Evolutionary conservation across 2,329 filamentous ascomycete genomes (phyloP), one percentile per base, ranked within the genome.

Genomic region (Zopfia rhizophila): DNA sequence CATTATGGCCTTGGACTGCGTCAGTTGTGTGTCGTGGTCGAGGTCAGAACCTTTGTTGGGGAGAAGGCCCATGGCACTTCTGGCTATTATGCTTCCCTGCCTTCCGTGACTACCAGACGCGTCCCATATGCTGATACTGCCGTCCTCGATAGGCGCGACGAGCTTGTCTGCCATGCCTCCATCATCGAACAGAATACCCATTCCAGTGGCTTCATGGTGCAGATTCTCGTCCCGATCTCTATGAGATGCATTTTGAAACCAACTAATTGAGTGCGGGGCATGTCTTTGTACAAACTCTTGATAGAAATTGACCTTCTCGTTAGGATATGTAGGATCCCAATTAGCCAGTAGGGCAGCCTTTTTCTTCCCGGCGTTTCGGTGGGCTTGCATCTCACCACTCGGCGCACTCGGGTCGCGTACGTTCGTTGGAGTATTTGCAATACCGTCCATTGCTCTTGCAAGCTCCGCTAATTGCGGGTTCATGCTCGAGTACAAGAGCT

Each of bases 121-220:
- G 29, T 96, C 89, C 91, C 91, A 97, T 5, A 96, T 73, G 58
- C 87, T 90, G n/a, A 97, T 81, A 38, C 89, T 91, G 0, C 91
- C 91, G 65, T 97, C 90, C 46, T 95, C 90, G 6, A 96, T 76
- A 2, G 91, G 90, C 0, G 88, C 87, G 12, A 96, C 80, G 0
- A 90, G 85, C 41, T 86, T 77, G 52, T 80, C 77, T 17, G 82
- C 76, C 13, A 81, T 72, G 23, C 77, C 78, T 1, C 78, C 76
- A 16, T 72, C 75, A 58, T 80, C 78, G 43, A 87, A 86, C 7
- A 94, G 65, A 0, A 77, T 61, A 0, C 87, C 89, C 58, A 91
- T 77, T 0, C 91, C 91, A 25, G 88, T 85, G 5, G 86, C 85
- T 61, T 95, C 90, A 24, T 84, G 73, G 19, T 76, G 67, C 45